These are phyloP conservation scores for Erythrophleum fordii DNA, from an alignment of 306 rosid genomes.

Conservation along the genomic window DNA sequence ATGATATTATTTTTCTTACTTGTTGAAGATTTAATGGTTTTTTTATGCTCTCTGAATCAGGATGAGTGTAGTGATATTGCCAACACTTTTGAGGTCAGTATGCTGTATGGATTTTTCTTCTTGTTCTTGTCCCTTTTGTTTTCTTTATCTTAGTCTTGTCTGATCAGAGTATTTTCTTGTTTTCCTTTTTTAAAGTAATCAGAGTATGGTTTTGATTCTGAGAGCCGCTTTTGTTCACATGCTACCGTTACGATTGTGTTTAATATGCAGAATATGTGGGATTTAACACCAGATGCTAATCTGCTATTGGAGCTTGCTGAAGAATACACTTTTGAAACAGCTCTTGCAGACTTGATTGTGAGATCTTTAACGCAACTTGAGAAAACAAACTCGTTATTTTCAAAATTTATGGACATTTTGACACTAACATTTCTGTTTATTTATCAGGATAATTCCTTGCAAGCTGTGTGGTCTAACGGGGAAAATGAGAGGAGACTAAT, in stretches of 20 bases:
- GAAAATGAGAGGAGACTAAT: slow-evolving; percentile 42
- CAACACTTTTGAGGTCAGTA: slow-evolving; percentile 51
- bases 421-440: slow-evolving; percentile 25
- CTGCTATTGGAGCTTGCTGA: slow-evolving; percentile 61
- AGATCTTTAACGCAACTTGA: slow-evolving; percentile 34
- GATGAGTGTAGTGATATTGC: slow-evolving; percentile 40
- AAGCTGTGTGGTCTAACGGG: slow-evolving; percentile 66
- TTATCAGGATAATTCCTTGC: slow-evolving; percentile 72
- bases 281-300: slow-evolving; percentile 65
- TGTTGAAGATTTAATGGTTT: slow-evolving; percentile 8
- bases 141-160: neutral
- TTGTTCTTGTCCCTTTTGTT: neutral
- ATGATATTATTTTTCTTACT: slow-evolving; percentile 19
- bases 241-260: slow-evolving; percentile 7
- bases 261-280: slow-evolving; percentile 71
- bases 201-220: slow-evolving; percentile 1
- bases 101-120: neutral
- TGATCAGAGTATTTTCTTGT: neutral
- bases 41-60: slow-evolving; percentile 32
- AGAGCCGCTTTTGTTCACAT: neutral
- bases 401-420: neutral
- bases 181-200: neutral
- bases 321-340: slow-evolving; percentile 61
- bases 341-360: slow-evolving; percentile 74
- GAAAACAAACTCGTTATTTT: neutral